Evolutionary conservation across 75 land plant genomes (phyloP).

Genomic region (Sequoia sempervirens): DNA sequence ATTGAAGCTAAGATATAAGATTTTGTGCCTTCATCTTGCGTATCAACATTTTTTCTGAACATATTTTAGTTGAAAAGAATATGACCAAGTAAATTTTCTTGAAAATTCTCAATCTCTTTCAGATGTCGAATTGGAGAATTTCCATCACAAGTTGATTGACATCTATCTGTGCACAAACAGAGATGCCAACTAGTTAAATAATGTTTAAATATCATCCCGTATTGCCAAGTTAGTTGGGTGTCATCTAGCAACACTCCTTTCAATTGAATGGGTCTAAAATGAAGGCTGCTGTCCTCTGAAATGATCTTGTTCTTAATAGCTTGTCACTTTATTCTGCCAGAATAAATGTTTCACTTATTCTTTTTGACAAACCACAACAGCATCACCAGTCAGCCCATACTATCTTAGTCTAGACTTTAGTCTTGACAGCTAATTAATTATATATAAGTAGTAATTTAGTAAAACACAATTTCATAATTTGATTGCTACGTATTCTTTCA

Average conservation of each 20-base stretch:
- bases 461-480: no score
- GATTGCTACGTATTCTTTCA: no score
- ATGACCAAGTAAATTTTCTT: neutral
- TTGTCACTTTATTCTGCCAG: neutral
- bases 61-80: neutral
- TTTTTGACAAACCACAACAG: neutral
- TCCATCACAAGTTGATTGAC: neutral
- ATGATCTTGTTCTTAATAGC: neutral
- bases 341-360: neutral
- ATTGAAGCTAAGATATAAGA: neutral
- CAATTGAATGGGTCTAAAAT: neutral
- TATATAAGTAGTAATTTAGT: no score
- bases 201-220: neutral
- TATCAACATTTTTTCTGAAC: neutral
- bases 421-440: no score
- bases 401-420: neutral
- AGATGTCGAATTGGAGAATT: neutral
- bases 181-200: neutral
- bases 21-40: neutral
- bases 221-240: neutral
- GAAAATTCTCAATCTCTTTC: neutral
- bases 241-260: neutral
- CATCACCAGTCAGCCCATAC: neutral
- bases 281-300: neutral
- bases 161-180: neutral